A percentile compares a stretch with the other conserved stretches of the same genome.
Evolutionary conservation across 192 early-diverging fungal species (phyloP).

Genomic region (Coemansia sp.): DNA sequence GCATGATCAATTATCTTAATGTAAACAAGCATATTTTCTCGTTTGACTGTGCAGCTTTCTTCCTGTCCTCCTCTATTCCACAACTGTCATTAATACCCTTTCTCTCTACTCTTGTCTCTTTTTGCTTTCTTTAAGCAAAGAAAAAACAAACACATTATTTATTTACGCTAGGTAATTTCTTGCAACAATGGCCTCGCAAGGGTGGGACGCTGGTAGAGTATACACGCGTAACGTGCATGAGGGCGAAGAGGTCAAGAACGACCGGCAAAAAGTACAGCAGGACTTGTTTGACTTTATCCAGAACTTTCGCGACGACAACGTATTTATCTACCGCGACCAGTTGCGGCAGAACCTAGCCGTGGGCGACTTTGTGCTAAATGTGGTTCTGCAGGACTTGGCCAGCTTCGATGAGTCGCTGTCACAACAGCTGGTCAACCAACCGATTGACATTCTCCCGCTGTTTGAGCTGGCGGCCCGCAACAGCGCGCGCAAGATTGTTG

Average conservation of each 20-base stretch:
- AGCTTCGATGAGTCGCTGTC: constrained; percentile 83
- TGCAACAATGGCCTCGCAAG: constrained; percentile 34
- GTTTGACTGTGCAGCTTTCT: too few species aligned
- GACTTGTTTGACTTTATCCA: constrained; percentile 81
- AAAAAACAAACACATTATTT: not conserved
- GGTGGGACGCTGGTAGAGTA: constrained; percentile 83
- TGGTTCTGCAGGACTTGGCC: constrained; percentile 84
- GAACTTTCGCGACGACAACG: constrained; percentile 81
- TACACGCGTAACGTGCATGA: constrained; percentile 70
- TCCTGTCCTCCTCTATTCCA: too few species aligned
- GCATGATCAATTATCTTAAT: too few species aligned
- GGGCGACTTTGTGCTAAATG: constrained; percentile 77
- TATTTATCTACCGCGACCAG: constrained; percentile 92
- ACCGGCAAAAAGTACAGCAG: constrained; percentile 62
- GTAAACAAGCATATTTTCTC: constrained; percentile 7
- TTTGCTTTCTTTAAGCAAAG: not conserved
- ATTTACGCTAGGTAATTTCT: not conserved
- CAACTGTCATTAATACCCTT: too few species aligned
- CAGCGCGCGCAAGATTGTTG: constrained; percentile 73
- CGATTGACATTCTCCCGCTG: constrained; percentile 77
- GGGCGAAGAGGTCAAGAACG: constrained; percentile 58
- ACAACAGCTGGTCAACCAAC: constrained; percentile 74
- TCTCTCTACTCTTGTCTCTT: not conserved
- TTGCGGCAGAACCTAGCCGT: constrained; percentile 80
- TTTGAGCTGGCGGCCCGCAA: constrained; percentile 87